phyloP scores from a whole-genome alignment of 805 yeast species.

The Candida insectorum region DNA sequence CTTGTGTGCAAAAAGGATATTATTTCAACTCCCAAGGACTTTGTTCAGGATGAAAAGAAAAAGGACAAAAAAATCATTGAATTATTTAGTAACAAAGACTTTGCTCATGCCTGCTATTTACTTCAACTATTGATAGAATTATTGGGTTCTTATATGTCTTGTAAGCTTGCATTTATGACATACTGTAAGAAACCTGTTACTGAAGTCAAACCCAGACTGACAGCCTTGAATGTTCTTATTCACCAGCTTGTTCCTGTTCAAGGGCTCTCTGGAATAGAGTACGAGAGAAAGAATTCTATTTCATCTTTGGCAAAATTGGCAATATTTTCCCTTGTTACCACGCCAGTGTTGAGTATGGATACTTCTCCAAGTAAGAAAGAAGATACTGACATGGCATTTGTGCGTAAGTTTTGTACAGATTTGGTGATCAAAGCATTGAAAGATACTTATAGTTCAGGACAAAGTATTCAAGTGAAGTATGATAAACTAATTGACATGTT shows the following conservation, averaged over 20 bases:
- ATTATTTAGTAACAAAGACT: constrained; percentile 50
- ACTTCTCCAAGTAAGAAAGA: constrained; percentile 44
- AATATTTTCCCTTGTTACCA: constrained; percentile 60
- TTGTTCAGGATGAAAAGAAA: constrained; percentile 20
- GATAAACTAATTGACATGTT: constrained; percentile 53
- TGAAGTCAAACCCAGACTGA: constrained; percentile 65
- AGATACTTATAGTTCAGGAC: constrained; percentile 36
- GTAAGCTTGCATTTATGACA: constrained; percentile 78
- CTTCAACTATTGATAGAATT: constrained; percentile 68
- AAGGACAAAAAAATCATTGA: constrained; percentile 19
- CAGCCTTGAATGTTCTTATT: constrained; percentile 72
- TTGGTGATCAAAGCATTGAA: constrained; percentile 58
- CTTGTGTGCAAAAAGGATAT: constrained; percentile 36
- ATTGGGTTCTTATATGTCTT: constrained; percentile 71
- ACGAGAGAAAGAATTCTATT: constrained; percentile 52
- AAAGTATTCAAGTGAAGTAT: constrained; percentile 23
- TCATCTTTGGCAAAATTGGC: constrained; percentile 61
- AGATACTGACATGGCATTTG: constrained; percentile 68
- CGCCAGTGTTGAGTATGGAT: constrained; percentile 49
- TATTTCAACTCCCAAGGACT: constrained; percentile 22
- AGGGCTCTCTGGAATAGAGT: constrained; percentile 34
- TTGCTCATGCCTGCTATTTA: constrained; percentile 65
- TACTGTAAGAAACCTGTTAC: constrained; percentile 55
- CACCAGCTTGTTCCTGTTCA: constrained; percentile 64
- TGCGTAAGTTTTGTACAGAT: constrained; percentile 73